Evolutionary conservation across 345 rosid species (phyloP).

Genomic region (Eucalyptus cloeziana): DNA sequence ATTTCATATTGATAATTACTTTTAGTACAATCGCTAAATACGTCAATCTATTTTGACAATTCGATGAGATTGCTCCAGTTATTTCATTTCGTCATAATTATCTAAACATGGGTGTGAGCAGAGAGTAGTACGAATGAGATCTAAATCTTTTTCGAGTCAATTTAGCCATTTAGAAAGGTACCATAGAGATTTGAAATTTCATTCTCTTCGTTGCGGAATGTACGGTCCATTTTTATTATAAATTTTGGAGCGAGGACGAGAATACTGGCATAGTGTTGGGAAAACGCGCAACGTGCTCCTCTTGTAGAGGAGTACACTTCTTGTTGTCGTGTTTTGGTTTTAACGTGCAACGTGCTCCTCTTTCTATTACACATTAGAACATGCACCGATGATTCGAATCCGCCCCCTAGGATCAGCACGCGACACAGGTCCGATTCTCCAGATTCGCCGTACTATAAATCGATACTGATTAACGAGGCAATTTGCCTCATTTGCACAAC

Average conservation of each 20-base stretch:
- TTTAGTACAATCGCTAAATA: neutral
- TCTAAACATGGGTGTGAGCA: neutral
- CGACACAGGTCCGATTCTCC: neutral
- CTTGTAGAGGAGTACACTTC: neutral
- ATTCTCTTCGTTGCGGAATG: neutral
- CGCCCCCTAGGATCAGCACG: neutral
- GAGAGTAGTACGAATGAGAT: neutral
- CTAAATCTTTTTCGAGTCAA: neutral
- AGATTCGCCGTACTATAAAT: neutral
- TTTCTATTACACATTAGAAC: neutral
- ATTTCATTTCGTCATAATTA: neutral
- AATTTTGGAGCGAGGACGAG: neutral
- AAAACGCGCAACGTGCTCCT: neutral
- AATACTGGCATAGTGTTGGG: neutral
- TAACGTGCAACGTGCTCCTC: too few species aligned
- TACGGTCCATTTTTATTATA: neutral
- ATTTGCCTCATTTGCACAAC: neutral
- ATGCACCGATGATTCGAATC: neutral
- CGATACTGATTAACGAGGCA: neutral
- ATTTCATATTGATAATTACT: neutral
- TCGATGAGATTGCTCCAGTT: fast-evolving
- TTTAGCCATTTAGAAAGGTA: neutral
- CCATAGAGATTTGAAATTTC: neutral
- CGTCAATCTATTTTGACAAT: neutral
- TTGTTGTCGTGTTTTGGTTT: neutral